Evolutionary conservation across 2,329 filamentous ascomycete species (phyloP).

Genomic region (Fusarium lyarnte): DNA sequence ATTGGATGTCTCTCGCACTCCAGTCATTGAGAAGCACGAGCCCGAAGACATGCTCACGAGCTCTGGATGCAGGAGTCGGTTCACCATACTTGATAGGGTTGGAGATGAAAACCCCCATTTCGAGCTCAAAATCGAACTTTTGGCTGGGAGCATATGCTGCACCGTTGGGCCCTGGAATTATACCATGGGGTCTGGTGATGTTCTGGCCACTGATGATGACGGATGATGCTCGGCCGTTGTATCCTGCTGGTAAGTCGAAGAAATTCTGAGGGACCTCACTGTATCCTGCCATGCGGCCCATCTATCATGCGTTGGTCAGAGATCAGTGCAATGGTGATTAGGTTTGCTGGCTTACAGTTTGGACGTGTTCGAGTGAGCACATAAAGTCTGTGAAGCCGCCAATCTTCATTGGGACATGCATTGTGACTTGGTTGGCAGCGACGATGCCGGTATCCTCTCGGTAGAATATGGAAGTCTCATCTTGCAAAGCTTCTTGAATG

Average conservation of each 20-base stretch:
- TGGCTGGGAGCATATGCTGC: not conserved
- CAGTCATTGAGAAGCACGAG: not conserved
- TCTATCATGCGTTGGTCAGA: not conserved
- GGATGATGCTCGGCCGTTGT: not conserved
- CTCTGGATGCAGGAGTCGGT: not conserved
- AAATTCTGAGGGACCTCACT: not conserved
- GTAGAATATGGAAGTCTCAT: not conserved
- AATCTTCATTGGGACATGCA: not conserved
- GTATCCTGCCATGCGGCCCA: not conserved
- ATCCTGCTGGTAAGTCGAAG: not conserved
- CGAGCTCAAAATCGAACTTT: not conserved
- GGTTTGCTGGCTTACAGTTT: not conserved
- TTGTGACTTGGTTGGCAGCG: not conserved
- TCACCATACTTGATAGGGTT: not conserved
- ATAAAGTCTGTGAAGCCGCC: not conserved
- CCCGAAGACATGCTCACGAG: not conserved
- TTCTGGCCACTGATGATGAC: not conserved
- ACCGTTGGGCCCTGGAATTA: not conserved
- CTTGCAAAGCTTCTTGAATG: not conserved
- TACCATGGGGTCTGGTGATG: not conserved
- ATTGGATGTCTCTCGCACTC: not conserved
- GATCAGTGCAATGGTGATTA: accelerated
- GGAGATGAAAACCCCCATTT: not conserved
- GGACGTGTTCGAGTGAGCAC: not conserved
- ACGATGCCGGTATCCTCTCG: accelerated